Evolutionary conservation across 441 rosid genomes (phyloP), one percentile per base, ranked within the genome.

Genomic region (Gossypium gossypioides): DNA sequence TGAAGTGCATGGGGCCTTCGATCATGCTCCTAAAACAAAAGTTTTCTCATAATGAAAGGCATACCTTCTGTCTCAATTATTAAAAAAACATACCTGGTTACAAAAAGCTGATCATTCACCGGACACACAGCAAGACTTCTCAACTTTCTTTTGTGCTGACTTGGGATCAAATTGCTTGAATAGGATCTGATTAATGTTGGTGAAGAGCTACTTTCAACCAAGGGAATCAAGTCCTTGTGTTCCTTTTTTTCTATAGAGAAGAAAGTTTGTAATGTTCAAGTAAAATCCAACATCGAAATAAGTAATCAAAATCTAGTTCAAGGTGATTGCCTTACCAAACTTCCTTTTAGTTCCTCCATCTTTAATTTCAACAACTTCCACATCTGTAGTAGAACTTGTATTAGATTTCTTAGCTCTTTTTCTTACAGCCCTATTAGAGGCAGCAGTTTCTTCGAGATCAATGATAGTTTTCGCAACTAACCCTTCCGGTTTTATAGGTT

Each of bases 91-190:
- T 80, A 90, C 97, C 98, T 94, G 74, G 96, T 91, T 66, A 85
- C 96, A 73, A 94, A 94, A 52, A 90, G 92, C 71, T 84, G 91
- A 61, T 94, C 91, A 74, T 91, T 85, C 51, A 81, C 88, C 6
- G 97, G 96, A 81, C 90, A 87, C 9, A 89, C 56, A 56, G 85
- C 84, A 74, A 94, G 85, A 85, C 90, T 87, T 86, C 98, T 89
- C 71, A 94, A 80, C 81, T 91, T 94, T 83, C 98, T 91, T 85
- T 87, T 91, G 80, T 94, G 98, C 88, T 88, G 97, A 79, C 96
- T 89, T 27, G 93, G 69, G 74, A 94, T 79, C 62, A 87, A 88
- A 74, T 84, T 88, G 78, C 91, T 86, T 16, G 87, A 40, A 71
- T 89, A 79, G 75, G 92, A 90, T 68, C 73, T 78, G 37, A 90